These are phyloP conservation scores for Oryza nivara DNA, from an alignment of 176 grass and related monocot species.

Conservation along the genomic window DNA sequence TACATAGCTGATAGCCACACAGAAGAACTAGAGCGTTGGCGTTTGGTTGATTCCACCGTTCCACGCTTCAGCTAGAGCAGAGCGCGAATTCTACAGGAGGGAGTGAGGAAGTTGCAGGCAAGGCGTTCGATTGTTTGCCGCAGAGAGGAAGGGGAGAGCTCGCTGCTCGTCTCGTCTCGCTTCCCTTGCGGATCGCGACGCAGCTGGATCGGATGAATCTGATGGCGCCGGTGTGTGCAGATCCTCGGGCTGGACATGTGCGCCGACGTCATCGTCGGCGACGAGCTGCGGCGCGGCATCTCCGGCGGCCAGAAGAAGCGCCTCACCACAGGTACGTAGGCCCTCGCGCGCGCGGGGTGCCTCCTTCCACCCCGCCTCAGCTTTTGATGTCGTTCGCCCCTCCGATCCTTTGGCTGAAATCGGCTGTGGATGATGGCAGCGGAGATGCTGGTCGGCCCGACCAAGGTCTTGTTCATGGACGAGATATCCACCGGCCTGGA, in stretches of 20 bases:
- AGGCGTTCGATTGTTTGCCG: constrained; percentile 40
- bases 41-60: no score
- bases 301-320: constrained; percentile 98
- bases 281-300: constrained; percentile 93
- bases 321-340: constrained; percentile 80
- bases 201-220: constrained; percentile 8
- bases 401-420: background rate
- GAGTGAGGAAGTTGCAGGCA: background rate
- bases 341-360: no score
- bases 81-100: background rate
- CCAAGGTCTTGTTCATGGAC: constrained; percentile 97
- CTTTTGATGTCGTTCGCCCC: background rate
- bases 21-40: no score
- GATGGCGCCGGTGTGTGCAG: constrained; percentile 43
- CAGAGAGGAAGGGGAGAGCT: background rate
- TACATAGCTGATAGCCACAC: no score
- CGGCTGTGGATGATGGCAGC: constrained; percentile 40
- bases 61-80: background rate
- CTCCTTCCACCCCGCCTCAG: background rate
- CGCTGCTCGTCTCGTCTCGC: background rate
- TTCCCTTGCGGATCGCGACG: constrained; percentile 10
- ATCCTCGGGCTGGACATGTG: constrained; percentile 97
- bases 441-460: constrained; percentile 99
- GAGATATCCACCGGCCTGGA: constrained; percentile 98
- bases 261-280: constrained; percentile 90